Evolutionary conservation across 768 basidiomycete genomes (phyloP), one percentile per base, ranked within the genome.

Genomic region (Tephrocybe sp.): DNA sequence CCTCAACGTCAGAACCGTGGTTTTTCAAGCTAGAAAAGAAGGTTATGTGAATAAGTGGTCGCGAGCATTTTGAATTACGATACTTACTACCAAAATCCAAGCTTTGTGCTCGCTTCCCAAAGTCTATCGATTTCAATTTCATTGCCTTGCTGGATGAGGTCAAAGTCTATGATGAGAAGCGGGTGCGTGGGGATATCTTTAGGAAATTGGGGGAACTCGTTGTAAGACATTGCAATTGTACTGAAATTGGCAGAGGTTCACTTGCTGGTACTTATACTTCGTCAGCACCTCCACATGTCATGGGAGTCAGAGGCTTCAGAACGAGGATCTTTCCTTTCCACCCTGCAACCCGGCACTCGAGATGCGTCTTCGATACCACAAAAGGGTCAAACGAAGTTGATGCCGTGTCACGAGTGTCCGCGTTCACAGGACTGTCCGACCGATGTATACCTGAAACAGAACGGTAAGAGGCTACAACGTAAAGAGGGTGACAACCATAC

Each of bases 71-170:
- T 36, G 44, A 31, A 45, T 14, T 6, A n/a, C 3, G 30, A 4
- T 10, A 77, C 81, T 62, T 60, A 82, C 80, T 84, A 85, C 80
- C 83, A 87, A 62, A 87, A 85, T 2, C 83, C 83, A 1, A 84
- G 69, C 39, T 75, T 70, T 0, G 78, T 83, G 7, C 76, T 79
- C 1, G 83, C 83, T 41, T 75, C 65, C 78, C 79, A 84, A 1
- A 87, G 71, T 43, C 66, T 69, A 32, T 77, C 71, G 7, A 76
- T 71, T 59, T 85, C 83, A 4, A 54, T 36, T 4, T 58, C 44
- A 47, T 82, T 72, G 0, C 73, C 62, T 0, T 65, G 65, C 35
- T 69, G 65, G 44, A 85, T 62, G 5, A 80, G 68, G 17, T 67
- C 60, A 51, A 77, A 84, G 66, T 84, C 82, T 36, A 85, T 68